Conservation (phyloP, 441 rosid genomes). For the Croton setiger region DNA sequence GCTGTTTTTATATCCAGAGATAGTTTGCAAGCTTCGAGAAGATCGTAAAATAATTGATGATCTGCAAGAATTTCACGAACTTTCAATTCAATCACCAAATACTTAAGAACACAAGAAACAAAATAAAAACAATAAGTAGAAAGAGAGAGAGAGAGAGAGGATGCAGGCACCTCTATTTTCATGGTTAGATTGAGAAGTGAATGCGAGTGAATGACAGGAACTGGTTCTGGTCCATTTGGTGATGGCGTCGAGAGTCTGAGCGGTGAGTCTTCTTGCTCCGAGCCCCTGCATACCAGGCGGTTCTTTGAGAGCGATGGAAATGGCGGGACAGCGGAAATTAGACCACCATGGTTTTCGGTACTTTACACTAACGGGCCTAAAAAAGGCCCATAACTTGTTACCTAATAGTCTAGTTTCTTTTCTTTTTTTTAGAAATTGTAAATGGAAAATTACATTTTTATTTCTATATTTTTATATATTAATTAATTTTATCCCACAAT, state of each 20-base stretch:
- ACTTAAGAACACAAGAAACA: background rate
- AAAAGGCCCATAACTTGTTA: too few species aligned
- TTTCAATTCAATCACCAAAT: background rate
- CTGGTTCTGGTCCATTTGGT: background rate
- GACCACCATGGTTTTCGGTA: too few species aligned
- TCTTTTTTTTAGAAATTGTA: too few species aligned
- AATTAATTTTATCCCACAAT: too few species aligned
- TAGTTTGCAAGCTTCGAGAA: constrained; percentile 47
- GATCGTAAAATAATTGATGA: constrained; percentile 33
- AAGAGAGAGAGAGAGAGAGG: background rate
- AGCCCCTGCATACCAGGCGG: too few species aligned
- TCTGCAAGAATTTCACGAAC: constrained; percentile 29
- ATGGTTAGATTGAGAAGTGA: background rate
- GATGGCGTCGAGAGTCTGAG: constrained; percentile 5
- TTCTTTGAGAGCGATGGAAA: too few species aligned
- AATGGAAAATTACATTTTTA: too few species aligned
- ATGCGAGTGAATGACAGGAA: constrained; percentile 1
- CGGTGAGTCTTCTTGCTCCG: too few species aligned
- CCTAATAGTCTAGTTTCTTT: too few species aligned
- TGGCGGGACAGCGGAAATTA: too few species aligned
- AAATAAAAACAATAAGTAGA: background rate
- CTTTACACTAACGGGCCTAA: too few species aligned
- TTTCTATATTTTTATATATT: too few species aligned
- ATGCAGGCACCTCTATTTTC: constrained; percentile 16
- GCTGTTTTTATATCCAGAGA: constrained; percentile 40